A percentile compares a stretch with the other conserved stretches of the same genome.
These are phyloP conservation scores for Carex pumila DNA, from an alignment of 176 grass and related monocot genomes.

Conservation along the genomic window DNA sequence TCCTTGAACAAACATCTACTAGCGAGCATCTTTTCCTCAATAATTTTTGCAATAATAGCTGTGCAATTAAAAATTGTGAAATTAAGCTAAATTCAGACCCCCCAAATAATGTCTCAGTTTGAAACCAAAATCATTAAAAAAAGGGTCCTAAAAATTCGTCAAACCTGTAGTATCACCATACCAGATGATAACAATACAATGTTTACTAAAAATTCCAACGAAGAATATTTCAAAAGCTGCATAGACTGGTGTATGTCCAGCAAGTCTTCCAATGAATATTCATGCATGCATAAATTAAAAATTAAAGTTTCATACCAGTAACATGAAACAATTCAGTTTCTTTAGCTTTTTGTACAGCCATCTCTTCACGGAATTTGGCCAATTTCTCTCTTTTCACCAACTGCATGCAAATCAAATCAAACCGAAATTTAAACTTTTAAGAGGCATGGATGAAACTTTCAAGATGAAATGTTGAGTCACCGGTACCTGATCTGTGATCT, in stretches of 20 bases:
- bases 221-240: neutral
- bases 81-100: neutral
- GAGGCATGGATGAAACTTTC: neutral
- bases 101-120: neutral
- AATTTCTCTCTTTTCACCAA: conserved; percentile 79
- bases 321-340: conserved; percentile 85
- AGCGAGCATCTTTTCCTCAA: neutral
- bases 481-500: conserved; percentile 80
- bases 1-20: neutral
- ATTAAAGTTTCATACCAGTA: conserved; percentile 52
- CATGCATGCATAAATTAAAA: neutral
- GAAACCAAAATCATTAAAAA: neutral
- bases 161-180: neutral
- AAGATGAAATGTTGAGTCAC: conserved; percentile 16
- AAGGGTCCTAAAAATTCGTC: neutral
- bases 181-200: neutral
- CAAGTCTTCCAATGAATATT: neutral
- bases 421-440: conserved; percentile 18
- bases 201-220: neutral
- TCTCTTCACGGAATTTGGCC: conserved; percentile 56
- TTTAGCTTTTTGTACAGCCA: conserved; percentile 91
- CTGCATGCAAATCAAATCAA: conserved; percentile 34
- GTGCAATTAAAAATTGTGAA: neutral
- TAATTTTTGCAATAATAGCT: neutral
- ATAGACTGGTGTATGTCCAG: neutral